Evolutionary conservation across 805 yeast genomes (phyloP).

Genomic region (Zygotorulaspora florentina): DNA sequence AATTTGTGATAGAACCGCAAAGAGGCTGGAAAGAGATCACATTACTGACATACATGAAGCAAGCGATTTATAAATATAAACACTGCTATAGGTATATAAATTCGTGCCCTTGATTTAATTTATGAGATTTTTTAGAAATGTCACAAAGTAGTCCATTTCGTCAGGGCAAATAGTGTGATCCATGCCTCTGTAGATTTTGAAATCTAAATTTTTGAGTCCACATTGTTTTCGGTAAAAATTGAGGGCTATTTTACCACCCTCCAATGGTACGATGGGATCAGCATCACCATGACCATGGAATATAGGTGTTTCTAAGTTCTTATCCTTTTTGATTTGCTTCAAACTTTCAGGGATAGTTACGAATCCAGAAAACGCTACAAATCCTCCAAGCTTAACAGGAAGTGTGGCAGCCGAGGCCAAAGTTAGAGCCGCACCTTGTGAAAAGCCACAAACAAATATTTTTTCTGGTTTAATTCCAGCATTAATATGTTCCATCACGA

Average conservation of each 20-base stretch:
- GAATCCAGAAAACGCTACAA: constrained; percentile 75
- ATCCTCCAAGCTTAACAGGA: constrained; percentile 70
- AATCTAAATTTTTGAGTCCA: constrained; percentile 47
- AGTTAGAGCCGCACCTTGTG: constrained; percentile 87
- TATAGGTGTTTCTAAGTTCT: constrained; percentile 63
- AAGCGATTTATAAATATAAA: no score
- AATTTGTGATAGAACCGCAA: no score
- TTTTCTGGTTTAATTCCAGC: constrained; percentile 55
- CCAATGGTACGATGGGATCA: constrained; percentile 59
- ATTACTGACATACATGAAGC: no score
- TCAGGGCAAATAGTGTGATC: constrained; percentile 64
- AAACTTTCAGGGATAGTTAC: constrained; percentile 32
- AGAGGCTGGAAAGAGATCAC: no score
- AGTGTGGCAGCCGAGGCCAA: constrained; percentile 53
- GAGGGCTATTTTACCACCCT: constrained; percentile 36
- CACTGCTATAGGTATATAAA: background rate
- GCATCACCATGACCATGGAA: constrained; percentile 85
- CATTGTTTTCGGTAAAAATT: constrained; percentile 38
- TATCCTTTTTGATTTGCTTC: constrained; percentile 24
- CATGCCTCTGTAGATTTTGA: constrained; percentile 56
- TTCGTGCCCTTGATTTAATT: background rate
- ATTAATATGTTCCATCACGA: constrained; percentile 51
- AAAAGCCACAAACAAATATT: constrained; percentile 90
- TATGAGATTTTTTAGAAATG: constrained; percentile 38
- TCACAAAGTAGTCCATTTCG: constrained; percentile 55